Conservation (phyloP, 495 filamentous ascomycete genomes). For the Haplographium delicatum region DNA sequence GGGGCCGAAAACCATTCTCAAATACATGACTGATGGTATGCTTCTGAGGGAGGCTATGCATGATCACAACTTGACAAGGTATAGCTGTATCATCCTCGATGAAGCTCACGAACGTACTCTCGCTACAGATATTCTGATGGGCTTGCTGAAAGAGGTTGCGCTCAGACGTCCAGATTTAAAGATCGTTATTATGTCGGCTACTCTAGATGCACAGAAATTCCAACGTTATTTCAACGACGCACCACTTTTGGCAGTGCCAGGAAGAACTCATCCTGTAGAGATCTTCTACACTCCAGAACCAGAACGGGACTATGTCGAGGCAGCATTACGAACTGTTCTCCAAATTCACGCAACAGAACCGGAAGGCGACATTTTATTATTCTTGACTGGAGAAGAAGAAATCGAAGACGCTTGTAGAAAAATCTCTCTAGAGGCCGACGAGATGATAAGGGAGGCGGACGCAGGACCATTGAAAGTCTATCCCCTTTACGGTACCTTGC, state of each 20-base stretch:
- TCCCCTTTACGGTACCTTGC: constrained; percentile 89
- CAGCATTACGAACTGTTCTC: constrained; percentile 85
- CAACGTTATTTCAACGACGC: constrained; percentile 96
- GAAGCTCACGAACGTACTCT: constrained; percentile 96
- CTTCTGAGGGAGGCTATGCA: constrained; percentile 96
- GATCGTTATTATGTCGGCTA: constrained; percentile 98
- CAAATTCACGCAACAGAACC: constrained; percentile 92
- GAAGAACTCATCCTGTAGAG: constrained; percentile 93
- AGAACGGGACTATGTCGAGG: constrained; percentile 95
- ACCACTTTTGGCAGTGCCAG: constrained; percentile 88
- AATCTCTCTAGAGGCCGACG: constrained; percentile 82
- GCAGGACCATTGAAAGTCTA: constrained; percentile 87
- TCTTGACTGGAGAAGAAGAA: constrained; percentile 97
- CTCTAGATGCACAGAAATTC: constrained; percentile 95
- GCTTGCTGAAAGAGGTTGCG: constrained; percentile 82
- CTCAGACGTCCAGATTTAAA: constrained; percentile 78
- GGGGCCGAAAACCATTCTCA: constrained; percentile 81
- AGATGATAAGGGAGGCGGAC: constrained; percentile 84
- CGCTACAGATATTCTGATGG: constrained; percentile 95
- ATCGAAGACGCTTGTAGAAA: constrained; percentile 95
- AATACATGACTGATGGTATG: constrained; percentile 99
- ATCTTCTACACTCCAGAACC: constrained; percentile 98
- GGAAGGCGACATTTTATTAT: constrained; percentile 92
- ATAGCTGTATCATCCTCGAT: constrained; percentile 97
- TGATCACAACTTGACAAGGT: constrained; percentile 83